phyloP scores from a whole-genome alignment of 2,329 filamentous ascomycete species.

The Tolypocladium ophioglossoides region DNA sequence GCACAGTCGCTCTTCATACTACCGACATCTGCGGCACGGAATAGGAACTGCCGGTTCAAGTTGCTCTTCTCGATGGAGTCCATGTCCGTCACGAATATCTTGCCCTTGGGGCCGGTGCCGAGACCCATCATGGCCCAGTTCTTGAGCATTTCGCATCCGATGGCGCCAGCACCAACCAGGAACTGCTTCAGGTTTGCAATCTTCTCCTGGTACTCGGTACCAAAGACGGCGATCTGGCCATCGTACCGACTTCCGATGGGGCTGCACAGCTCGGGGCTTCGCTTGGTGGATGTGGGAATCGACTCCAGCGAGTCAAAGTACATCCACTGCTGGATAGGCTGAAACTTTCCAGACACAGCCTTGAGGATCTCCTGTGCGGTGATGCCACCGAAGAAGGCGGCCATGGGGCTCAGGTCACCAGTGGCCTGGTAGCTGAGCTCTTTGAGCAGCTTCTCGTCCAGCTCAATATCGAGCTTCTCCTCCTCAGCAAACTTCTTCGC shows the following conservation, averaged over 20 bases:
- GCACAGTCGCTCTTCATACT: slow-evolving; percentile 95
- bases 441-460: slow-evolving; percentile 85
- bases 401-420: slow-evolving; percentile 85
- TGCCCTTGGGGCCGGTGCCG: slow-evolving; percentile 76
- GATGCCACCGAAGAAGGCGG: slow-evolving; percentile 89
- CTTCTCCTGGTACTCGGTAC: slow-evolving; percentile 88
- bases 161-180: slow-evolving; percentile 90
- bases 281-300: slow-evolving; percentile 61
- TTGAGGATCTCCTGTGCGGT: slow-evolving; percentile 93
- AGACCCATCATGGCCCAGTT: slow-evolving; percentile 99
- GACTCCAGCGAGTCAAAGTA: slow-evolving; percentile 99
- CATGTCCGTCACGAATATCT: slow-evolving; percentile 92
- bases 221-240: slow-evolving; percentile 94
- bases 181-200: slow-evolving; percentile 85
- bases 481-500: slow-evolving; percentile 64
- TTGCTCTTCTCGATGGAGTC: slow-evolving; percentile 99
- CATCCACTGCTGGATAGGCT: slow-evolving; percentile 89
- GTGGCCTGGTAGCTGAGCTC: slow-evolving; percentile 91
- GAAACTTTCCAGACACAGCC: slow-evolving; percentile 94
- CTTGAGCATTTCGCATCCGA: slow-evolving; percentile 98
- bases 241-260: slow-evolving; percentile 82
- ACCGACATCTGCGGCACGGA: slow-evolving; percentile 87
- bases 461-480: slow-evolving; percentile 55
- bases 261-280: slow-evolving; percentile 81
- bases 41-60: slow-evolving; percentile 92